Base-by-base conservation (phyloP, 1,139 yeast species). In the Blastobotrys capitulatus region DNA sequence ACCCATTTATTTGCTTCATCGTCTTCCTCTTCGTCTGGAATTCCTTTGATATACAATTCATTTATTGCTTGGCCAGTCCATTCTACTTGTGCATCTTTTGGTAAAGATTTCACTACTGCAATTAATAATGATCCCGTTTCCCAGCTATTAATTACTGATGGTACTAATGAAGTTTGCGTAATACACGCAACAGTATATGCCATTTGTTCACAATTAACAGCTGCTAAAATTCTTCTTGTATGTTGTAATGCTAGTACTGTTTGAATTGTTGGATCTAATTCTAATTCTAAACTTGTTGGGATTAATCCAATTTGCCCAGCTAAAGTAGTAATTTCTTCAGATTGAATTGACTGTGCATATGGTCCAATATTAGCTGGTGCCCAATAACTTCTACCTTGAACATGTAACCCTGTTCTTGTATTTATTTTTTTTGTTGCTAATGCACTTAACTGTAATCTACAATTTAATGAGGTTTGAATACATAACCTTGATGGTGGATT, bases 301-400 rank as follows among this genome's bases (percentile, higher is more conserved):
- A 84, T 64, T 43, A 92, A 71, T 1, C 96, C 95, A 38, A 92
- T 90, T 67, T 92, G 97, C 0, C 98, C 98, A 39, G 97, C 87
- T n/a, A 89, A 68, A 39, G 80, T 77, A 0, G 86, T 81, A 7
- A 79, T 66, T 29, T 76, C 74, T 16, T 68, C 69, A 7, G 64
- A 77, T 46, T 79, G 71, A 12, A 82, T 78, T 0, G 92, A 79
- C 66, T 92, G 98, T 0, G 98, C 90, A 64, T 92, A 92, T 0
- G 98, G 98, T 0, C 98, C 98, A 50, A 92, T 92, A 59, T 92
- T 92, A 42, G 95, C 94, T 0, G 98, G 98, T 0, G 97, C 97
- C 98, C 98, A 92, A 64, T 84, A 89, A 27, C 96, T 88, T 51
- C 92, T 74, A 0, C 97, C 88, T 59, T 92, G 88, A 4, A 92